A percentile compares a stretch with the other conserved stretches of the same genome.
Evolutionary conservation across 768 basidiomycete species (phyloP).

Genomic region (Pleurotus tuoliensis): DNA sequence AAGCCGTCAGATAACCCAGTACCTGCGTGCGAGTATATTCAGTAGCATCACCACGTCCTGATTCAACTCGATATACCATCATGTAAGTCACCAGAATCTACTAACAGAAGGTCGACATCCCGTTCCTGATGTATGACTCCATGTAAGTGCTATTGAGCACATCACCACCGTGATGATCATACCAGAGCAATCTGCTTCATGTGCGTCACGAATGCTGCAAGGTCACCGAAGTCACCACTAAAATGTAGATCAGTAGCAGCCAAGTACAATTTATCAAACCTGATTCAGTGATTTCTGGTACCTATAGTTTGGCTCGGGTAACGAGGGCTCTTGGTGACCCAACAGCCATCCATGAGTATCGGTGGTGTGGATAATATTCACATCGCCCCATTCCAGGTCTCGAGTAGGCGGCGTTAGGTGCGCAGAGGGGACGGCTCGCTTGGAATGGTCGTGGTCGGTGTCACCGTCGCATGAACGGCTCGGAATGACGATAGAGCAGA

Average conservation of each 20-base stretch:
- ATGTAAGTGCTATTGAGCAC: background rate
- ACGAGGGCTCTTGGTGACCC: slow-evolving; percentile 73
- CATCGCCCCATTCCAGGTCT: slow-evolving; percentile 61
- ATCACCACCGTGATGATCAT: background rate
- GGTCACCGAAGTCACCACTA: slow-evolving; percentile 64
- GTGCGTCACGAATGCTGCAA: slow-evolving; percentile 79
- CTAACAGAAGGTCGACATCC: slow-evolving; percentile 78
- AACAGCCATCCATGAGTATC: slow-evolving; percentile 75
- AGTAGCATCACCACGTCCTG: background rate
- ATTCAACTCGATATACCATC: slow-evolving; percentile 40
- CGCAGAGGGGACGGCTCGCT: slow-evolving; percentile 34
- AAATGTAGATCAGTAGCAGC: background rate
- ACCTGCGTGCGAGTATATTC: slow-evolving; percentile 30
- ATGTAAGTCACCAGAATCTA: slow-evolving; percentile 79
- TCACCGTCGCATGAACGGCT: slow-evolving; percentile 3
- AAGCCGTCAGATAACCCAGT: slow-evolving; percentile 78
- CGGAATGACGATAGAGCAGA: no score
- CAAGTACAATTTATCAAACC: background rate
- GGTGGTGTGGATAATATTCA: slow-evolving; percentile 71
- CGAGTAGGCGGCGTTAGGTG: slow-evolving; percentile 46
- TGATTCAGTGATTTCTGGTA: slow-evolving; percentile 12
- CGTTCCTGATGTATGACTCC: slow-evolving; percentile 35
- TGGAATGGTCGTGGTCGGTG: slow-evolving; percentile 27
- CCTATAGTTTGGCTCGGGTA: slow-evolving; percentile 77
- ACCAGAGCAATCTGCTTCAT: slow-evolving; percentile 75